A percentile compares a stretch with the other conserved stretches of the same genome.
Conservation (phyloP, 345 rosid species). For the Cochlearia excelsa region DNA sequence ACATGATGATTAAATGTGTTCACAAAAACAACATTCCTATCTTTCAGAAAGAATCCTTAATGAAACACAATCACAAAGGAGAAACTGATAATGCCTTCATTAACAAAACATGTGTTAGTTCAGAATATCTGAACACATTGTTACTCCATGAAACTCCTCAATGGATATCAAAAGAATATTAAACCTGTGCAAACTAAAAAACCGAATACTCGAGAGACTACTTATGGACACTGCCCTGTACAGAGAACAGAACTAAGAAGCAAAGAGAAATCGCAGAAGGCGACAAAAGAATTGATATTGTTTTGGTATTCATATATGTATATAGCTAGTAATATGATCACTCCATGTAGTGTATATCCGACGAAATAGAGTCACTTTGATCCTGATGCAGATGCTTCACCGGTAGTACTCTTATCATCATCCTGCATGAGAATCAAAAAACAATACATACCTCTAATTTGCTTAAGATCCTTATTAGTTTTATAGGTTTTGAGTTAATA, state of each 20-base stretch:
- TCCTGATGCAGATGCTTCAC: not conserved
- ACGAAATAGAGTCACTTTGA: constrained; percentile 8
- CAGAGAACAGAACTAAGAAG: constrained; percentile 8
- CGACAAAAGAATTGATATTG: not conserved
- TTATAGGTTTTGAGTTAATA: not conserved
- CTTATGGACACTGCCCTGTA: not conserved
- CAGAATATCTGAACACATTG: not conserved
- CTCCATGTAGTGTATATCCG: not conserved
- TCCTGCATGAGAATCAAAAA: not conserved
- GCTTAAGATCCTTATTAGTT: not conserved
- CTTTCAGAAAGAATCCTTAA: not conserved
- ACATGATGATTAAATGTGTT: too few species aligned
- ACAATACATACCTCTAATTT: not conserved
- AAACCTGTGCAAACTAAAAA: not conserved
- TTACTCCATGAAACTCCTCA: not conserved
- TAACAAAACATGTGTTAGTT: not conserved
- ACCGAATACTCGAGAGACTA: constrained; percentile 1
- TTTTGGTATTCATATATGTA: not conserved
- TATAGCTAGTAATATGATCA: not conserved
- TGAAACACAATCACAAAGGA: not conserved
- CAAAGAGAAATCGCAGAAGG: not conserved
- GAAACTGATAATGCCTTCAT: not conserved
- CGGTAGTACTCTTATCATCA: constrained; percentile 5
- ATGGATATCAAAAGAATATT: not conserved
- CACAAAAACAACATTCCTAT: too few species aligned